phyloP scores from a whole-genome alignment of 2,329 filamentous ascomycete species.

The Monosporascus sp. region DNA sequence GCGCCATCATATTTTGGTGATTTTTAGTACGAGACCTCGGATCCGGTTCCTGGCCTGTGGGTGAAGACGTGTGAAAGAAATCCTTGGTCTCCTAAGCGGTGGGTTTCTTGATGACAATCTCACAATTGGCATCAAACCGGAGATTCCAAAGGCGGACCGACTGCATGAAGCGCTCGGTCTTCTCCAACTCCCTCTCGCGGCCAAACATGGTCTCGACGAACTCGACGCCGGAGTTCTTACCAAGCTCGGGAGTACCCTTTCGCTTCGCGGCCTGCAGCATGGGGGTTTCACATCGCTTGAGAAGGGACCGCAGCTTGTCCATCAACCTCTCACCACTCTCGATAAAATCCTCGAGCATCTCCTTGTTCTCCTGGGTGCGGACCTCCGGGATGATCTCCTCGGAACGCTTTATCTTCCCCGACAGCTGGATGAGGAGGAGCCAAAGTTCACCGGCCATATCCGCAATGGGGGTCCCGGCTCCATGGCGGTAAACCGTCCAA shows the following conservation, averaged over 20 bases:
- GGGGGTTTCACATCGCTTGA: slow-evolving; percentile 87
- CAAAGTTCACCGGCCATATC: slow-evolving; percentile 93
- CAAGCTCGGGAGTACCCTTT: slow-evolving; percentile 67
- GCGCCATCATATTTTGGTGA: slow-evolving; percentile 12
- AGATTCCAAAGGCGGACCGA: slow-evolving; percentile 83
- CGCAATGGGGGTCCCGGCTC: slow-evolving; percentile 74
- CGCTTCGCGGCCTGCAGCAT: slow-evolving; percentile 87
- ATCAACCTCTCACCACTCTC: slow-evolving; percentile 82
- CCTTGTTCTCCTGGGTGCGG: slow-evolving; percentile 64
- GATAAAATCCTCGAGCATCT: slow-evolving; percentile 86
- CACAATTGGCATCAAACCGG: slow-evolving; percentile 93
- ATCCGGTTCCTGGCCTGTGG: slow-evolving; percentile 1
- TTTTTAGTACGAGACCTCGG: background rate
- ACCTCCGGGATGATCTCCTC: slow-evolving; percentile 73
- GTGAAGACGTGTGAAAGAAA: background rate
- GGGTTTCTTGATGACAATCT: slow-evolving; percentile 70
- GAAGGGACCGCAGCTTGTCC: slow-evolving; percentile 75
- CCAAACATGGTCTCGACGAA: slow-evolving; percentile 97
- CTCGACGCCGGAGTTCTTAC: slow-evolving; percentile 87
- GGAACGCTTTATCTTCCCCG: slow-evolving; percentile 87
- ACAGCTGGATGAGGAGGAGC: slow-evolving; percentile 88
- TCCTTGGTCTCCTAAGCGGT: slow-evolving; percentile 37
- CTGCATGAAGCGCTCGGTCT: slow-evolving; percentile 90
- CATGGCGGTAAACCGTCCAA: slow-evolving; percentile 92
- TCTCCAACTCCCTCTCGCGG: slow-evolving; percentile 80